Evolutionary conservation across 2,329 filamentous ascomycete genomes (phyloP), one percentile per base, ranked within the genome.

Genomic region (Botrytis medusae): DNA sequence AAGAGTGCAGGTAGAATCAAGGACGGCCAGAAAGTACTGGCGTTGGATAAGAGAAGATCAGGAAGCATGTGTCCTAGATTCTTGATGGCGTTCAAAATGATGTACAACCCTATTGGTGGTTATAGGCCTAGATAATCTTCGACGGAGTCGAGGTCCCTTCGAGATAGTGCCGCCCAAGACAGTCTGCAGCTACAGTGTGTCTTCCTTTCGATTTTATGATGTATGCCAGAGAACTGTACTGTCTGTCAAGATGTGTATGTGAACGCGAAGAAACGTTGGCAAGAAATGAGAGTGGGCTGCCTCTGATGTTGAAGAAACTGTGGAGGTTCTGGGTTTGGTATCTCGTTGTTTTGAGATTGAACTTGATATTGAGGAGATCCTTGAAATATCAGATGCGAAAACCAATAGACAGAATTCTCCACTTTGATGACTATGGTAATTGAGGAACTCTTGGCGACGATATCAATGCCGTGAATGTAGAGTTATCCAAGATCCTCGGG

Each of bases 1-100:
- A 62, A 69, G 57, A 37, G 40, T n/a, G n/a, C n/a, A 46, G 46
- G 29, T 48, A 54, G n/a, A 63, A 25, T n/a, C 32, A 51, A 46
- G 29, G 48, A 64, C 32, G 69, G 70, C 71, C 71, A 73, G 57
- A 70, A 44, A 42, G 71, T 54, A 62, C 71, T 73, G 64, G 64
- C 44, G 37, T 48, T 16, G 29, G 34, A 51, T 57, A 22, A 37
- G 34, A 40, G 46, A 65, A 57, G 65, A 57, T 68, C 51, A 48
- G 42, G 42, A 57, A 65, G 71, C 71, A 69, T 69, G 44, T 40
- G 63, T 60, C 60, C 51, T 68, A 48, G 37, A 59, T 18, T 72
- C 5, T 68, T 18, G 57, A 48, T 34, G 9, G 25, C n/a, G 22
- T 68, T 68, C 22, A 18, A 72, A 48, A 22, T 29, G 29, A 48